phyloP scores from a whole-genome alignment of 1,284 basidiomycete genomes.

The Ustilago vetiveriae region DNA sequence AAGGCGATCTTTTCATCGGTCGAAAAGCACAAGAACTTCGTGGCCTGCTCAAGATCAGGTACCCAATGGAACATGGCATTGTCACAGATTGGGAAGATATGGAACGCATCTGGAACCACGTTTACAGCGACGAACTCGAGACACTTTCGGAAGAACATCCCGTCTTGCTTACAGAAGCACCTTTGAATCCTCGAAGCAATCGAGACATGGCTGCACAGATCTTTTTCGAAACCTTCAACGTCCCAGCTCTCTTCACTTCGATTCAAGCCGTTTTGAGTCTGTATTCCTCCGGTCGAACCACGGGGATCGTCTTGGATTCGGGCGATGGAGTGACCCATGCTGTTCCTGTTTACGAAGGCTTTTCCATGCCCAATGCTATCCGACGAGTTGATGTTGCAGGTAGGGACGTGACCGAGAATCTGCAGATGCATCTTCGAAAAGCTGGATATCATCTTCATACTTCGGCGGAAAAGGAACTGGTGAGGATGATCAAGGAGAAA shows the following conservation, averaged over 20 bases:
- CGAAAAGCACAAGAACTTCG: conserved; percentile 64
- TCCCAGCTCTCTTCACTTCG: conserved; percentile 94
- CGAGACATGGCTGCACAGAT: conserved; percentile 95
- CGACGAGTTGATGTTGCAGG: conserved; percentile 94
- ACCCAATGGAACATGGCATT: conserved; percentile 67
- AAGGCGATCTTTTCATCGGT: conserved; percentile 67
- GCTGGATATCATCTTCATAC: conserved; percentile 94
- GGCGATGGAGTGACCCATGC: conserved; percentile 99
- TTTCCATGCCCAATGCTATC: conserved; percentile 98
- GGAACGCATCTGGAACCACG: conserved; percentile 66
- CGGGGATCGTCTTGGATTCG: conserved; percentile 97
- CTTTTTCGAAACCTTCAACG: conserved; percentile 98
- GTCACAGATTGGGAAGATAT: conserved; percentile 67
- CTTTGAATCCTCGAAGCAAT: conserved; percentile 91
- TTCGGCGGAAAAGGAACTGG: conserved; percentile 95
- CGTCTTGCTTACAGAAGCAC: conserved; percentile 89
- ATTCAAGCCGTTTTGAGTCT: conserved; percentile 96
- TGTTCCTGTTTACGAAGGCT: conserved; percentile 98
- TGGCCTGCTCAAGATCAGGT: conserved; percentile 63
- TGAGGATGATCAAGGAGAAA: conserved; percentile 97
- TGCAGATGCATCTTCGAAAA: conserved; percentile 92
- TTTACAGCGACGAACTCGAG: conserved; percentile 64
- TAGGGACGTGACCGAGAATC: conserved; percentile 91
- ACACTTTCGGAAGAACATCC: conserved; percentile 77
- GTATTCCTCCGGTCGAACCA: conserved; percentile 98